Evolutionary conservation across 495 filamentous ascomycete genomes (phyloP).

Genomic region (Xylaria longipes): DNA sequence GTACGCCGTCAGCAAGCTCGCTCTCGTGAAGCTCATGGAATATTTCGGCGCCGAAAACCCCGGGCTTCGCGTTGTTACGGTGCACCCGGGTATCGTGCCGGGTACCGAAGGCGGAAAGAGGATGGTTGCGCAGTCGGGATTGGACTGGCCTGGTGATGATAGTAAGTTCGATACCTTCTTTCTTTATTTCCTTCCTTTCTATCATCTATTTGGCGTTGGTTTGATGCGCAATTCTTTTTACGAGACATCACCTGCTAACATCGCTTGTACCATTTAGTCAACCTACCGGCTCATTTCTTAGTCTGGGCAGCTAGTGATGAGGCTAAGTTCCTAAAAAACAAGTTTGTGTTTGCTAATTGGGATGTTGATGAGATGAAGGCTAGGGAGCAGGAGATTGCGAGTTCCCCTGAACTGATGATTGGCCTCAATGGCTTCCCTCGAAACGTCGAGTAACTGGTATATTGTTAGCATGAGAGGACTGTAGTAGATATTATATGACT

Average conservation of each 20-base stretch:
- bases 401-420: conserved; percentile 28
- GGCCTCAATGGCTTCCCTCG: conserved; percentile 34
- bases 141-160: conserved; percentile 33
- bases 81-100: conserved; percentile 50
- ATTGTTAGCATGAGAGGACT: neutral
- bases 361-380: conserved; percentile 54
- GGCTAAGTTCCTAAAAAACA: conserved; percentile 51
- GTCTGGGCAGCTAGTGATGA: conserved; percentile 50
- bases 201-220: neutral
- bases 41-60: conserved; percentile 50
- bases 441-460: conserved; percentile 14
- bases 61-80: conserved; percentile 44
- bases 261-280: conserved; percentile 28
- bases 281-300: conserved; percentile 45
- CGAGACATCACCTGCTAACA: neutral
- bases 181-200: neutral
- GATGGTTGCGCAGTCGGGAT: conserved; percentile 30
- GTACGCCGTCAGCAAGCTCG: conserved; percentile 50
- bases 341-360: conserved; percentile 52
- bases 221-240: no score
- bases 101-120: conserved; percentile 42
- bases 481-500: neutral
- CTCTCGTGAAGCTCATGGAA: conserved; percentile 48
- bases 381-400: conserved; percentile 32
- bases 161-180: conserved; percentile 23